A percentile compares a stretch with the other conserved stretches of the same genome.
phyloP scores from a whole-genome alignment of 805 yeast genomes.

The Candida maesae region DNA sequence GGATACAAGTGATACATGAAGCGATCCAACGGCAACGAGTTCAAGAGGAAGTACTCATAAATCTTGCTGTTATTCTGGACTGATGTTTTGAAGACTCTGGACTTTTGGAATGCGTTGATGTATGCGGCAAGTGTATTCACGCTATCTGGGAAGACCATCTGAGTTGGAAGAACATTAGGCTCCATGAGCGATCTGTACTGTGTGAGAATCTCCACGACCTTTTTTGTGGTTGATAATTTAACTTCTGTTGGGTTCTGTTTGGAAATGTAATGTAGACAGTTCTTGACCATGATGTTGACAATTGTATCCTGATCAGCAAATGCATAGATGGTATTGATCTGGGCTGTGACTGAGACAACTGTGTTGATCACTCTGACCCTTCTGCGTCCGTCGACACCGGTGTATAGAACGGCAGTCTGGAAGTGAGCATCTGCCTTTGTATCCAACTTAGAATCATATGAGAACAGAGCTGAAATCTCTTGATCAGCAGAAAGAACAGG shows the following conservation, averaged over 20 bases:
- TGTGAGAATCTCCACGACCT: slow-evolving; percentile 52
- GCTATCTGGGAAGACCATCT: slow-evolving; percentile 78
- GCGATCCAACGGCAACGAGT: slow-evolving; percentile 50
- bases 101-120: slow-evolving; percentile 65
- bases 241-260: slow-evolving; percentile 43
- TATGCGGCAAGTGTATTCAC: slow-evolving; percentile 67
- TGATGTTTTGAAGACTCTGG: slow-evolving; percentile 49
- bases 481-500: slow-evolving; percentile 63
- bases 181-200: slow-evolving; percentile 49
- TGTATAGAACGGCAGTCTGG: slow-evolving; percentile 86
- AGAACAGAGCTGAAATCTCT: slow-evolving; percentile 64
- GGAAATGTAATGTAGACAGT: slow-evolving; percentile 38
- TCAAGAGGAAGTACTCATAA: slow-evolving; percentile 45
- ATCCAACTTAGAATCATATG: slow-evolving; percentile 71
- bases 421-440: slow-evolving; percentile 77
- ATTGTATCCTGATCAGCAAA: slow-evolving; percentile 76
- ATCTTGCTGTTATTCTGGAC: slow-evolving; percentile 61
- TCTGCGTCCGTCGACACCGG: slow-evolving; percentile 70
- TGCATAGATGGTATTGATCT: slow-evolving; percentile 67
- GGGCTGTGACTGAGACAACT: slow-evolving; percentile 76
- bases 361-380: slow-evolving; percentile 84
- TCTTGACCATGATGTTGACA: slow-evolving; percentile 49
- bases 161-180: slow-evolving; percentile 46
- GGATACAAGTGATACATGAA: slow-evolving; percentile 75
- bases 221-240: slow-evolving; percentile 49